These are phyloP conservation scores for Silene latifolia DNA, from an alignment of 148 eudicot genomes.

Conservation along the genomic window DNA sequence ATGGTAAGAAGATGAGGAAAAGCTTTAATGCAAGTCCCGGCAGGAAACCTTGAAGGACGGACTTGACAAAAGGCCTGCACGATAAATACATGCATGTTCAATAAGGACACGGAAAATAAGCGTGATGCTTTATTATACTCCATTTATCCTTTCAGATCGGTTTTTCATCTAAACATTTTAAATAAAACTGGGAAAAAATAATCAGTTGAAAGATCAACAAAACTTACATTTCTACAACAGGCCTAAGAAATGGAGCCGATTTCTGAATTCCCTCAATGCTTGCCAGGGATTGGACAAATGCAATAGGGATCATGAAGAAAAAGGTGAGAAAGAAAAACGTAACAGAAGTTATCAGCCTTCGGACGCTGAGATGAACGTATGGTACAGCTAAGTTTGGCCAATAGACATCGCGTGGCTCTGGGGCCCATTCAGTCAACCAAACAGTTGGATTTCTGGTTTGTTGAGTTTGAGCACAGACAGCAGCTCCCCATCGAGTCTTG, in stretches of 20 bases:
- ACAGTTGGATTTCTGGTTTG: conserved; percentile 89
- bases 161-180: too few relatives aligned
- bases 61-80: conserved; percentile 66
- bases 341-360: conserved; percentile 67
- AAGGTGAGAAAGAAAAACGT: conserved; percentile 93
- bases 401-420: conserved; percentile 89
- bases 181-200: too few relatives aligned
- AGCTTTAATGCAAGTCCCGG: conserved; percentile 94
- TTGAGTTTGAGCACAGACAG: conserved; percentile 98
- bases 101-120: neutral
- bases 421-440: conserved; percentile 95
- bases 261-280: conserved; percentile 80
- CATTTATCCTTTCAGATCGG: too few relatives aligned
- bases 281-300: conserved; percentile 85
- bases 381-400: conserved; percentile 93
- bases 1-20: conserved; percentile 80
- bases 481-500: conserved; percentile 93
- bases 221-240: conserved; percentile 64
- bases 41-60: conserved; percentile 74
- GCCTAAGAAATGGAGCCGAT: conserved; percentile 52
- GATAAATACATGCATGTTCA: conserved; percentile 9
- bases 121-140: neutral
- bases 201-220: too few relatives aligned
- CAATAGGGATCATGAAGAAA: conserved; percentile 91
- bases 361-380: conserved; percentile 64